phyloP scores from a whole-genome alignment of 352 stramenopile genomes.

The Globisporangium camurandrum region DNA sequence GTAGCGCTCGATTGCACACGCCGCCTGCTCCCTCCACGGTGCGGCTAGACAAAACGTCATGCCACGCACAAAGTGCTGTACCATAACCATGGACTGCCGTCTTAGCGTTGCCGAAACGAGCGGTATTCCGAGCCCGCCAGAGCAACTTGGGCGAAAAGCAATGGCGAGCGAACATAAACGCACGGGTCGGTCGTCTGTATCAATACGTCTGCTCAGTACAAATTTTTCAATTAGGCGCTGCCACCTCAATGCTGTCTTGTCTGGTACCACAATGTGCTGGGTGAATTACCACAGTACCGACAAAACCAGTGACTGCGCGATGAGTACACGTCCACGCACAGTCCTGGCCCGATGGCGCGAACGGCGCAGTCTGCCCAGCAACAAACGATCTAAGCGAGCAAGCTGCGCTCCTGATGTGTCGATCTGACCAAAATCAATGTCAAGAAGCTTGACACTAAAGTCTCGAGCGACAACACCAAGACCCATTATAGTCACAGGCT shows the following conservation, averaged over 20 bases:
- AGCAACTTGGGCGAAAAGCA: neutral
- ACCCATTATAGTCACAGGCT: neutral
- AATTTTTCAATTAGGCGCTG: constrained; percentile 4
- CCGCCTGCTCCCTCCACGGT: neutral
- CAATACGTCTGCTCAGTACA: neutral
- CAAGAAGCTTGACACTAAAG: constrained; percentile 10
- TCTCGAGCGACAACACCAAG: neutral
- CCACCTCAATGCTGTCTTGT: neutral
- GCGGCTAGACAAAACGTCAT: too few relatives aligned
- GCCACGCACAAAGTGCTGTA: constrained; percentile 6
- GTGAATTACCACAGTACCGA: constrained; percentile 10
- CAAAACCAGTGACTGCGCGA: constrained; percentile 5
- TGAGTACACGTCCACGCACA: constrained; percentile 1
- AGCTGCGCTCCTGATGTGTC: neutral
- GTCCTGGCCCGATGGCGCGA: constrained; percentile 2
- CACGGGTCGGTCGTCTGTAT: neutral
- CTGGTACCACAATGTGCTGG: constrained; percentile 1
- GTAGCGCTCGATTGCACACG: neutral
- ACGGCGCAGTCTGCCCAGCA: neutral
- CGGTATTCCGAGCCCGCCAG: constrained; percentile 1
- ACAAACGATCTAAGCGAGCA: neutral
- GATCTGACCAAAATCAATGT: constrained; percentile 4
- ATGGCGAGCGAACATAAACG: neutral
- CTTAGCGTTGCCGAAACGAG: neutral
- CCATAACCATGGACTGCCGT: neutral